Percentiles rank a stretch among this genome's conserved stretches.
These are phyloP conservation scores for Colletotrichum higginsianum DNA, from an alignment of 2,329 filamentous ascomycete genomes.

Conservation along the genomic window DNA sequence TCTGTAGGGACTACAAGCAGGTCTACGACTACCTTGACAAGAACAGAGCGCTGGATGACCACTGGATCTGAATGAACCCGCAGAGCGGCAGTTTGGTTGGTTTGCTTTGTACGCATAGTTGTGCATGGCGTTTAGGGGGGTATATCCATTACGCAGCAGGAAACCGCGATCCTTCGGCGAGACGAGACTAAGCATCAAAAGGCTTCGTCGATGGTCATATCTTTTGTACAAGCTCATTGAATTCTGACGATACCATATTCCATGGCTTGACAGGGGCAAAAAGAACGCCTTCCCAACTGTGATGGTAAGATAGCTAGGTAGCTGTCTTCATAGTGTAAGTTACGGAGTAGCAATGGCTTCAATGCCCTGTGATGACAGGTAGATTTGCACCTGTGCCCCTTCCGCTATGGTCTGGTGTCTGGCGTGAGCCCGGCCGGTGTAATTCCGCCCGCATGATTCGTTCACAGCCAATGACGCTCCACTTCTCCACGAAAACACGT, in stretches of 20 bases:
- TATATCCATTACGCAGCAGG: neutral
- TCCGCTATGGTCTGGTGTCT: neutral
- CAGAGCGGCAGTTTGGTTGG: slow-evolving; percentile 26
- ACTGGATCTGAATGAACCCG: slow-evolving; percentile 52
- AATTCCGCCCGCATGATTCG: slow-evolving; percentile 31
- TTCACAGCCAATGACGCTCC: neutral
- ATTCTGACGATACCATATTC: too few species aligned
- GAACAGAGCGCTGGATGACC: slow-evolving; percentile 52
- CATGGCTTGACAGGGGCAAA: too few species aligned
- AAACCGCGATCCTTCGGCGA: neutral
- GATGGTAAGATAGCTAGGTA: neutral
- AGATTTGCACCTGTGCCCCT: neutral
- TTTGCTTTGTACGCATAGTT: neutral
- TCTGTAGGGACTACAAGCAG: slow-evolving; percentile 57
- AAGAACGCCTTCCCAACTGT: neutral
- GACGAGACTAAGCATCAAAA: neutral
- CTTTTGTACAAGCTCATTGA: neutral
- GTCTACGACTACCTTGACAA: slow-evolving; percentile 53
- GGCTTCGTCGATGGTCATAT: neutral
- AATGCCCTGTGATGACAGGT: neutral
- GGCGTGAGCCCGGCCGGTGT: slow-evolving; percentile 18
- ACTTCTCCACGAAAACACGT: slow-evolving; percentile 42
- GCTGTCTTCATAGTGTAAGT: too few species aligned
- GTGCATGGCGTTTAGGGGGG: neutral
- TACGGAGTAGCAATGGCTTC: too few species aligned